Conservation (phyloP, 169 alveolate species). For the Babesia bigemina region DNA sequence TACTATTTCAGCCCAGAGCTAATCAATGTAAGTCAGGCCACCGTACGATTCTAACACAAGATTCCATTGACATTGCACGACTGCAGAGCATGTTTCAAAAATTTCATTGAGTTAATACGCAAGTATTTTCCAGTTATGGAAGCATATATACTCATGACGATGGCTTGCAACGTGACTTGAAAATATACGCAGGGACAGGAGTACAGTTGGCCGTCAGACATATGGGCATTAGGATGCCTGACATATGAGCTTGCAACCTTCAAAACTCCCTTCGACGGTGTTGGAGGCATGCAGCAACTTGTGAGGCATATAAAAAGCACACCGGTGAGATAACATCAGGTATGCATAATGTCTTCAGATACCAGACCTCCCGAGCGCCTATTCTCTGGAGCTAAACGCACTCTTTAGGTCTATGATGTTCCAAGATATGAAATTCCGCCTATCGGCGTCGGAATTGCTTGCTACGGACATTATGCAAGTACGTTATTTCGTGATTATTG, state of each 20-base stretch:
- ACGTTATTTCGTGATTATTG: not conserved
- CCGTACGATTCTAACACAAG: not conserved
- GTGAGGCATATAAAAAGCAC: constrained; percentile 75
- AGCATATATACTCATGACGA: no score
- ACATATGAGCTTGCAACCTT: constrained; percentile 81
- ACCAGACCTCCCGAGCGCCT: constrained; percentile 74
- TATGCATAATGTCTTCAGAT: constrained; percentile 32
- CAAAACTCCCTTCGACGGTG: constrained; percentile 84
- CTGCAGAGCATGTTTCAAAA: no score
- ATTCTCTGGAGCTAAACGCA: constrained; percentile 73
- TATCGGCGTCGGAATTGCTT: constrained; percentile 60
- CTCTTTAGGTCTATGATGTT: constrained; percentile 77
- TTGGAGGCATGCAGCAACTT: constrained; percentile 81
- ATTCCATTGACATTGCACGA: no score
- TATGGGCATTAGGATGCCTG: constrained; percentile 98
- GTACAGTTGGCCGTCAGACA: constrained; percentile 97
- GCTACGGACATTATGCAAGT: constrained; percentile 69
- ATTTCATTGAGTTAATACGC: no score
- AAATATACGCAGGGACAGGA: constrained; percentile 87
- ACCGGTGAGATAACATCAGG: constrained; percentile 58
- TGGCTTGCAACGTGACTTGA: no score
- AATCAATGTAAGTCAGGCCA: constrained; percentile 73
- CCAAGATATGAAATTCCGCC: constrained; percentile 48
- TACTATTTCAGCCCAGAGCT: constrained; percentile 99
- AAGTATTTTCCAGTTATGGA: no score